A percentile compares a stretch with the other conserved stretches of the same genome.
Evolutionary conservation across 768 basidiomycete genomes (phyloP).

Genomic region (Kwoniella bestiolae): DNA sequence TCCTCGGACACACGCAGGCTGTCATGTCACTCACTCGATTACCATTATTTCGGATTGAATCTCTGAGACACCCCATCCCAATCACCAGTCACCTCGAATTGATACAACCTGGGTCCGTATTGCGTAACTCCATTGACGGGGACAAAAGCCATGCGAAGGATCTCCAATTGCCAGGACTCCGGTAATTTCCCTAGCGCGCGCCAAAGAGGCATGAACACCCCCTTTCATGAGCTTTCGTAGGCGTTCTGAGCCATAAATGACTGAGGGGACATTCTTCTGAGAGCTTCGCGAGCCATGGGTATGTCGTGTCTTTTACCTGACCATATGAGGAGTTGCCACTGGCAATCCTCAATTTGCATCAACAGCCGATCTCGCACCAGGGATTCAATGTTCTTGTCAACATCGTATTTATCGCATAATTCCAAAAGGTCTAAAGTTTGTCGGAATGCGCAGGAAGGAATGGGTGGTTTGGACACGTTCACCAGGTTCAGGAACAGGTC

Average conservation of each 20-base stretch:
- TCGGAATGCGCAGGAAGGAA: not conserved
- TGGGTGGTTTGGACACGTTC: slow-evolving; percentile 4
- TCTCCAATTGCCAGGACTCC: not conserved
- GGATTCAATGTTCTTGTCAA: not conserved
- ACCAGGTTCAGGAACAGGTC: slow-evolving; percentile 15
- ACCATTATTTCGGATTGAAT: not conserved
- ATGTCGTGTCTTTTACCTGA: not conserved
- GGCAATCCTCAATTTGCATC: not conserved
- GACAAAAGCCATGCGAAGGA: not conserved
- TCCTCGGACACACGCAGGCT: too few relatives aligned
- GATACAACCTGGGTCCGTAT: not conserved
- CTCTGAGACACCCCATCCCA: not conserved
- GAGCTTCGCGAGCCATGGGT: not conserved
- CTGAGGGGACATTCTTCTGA: not conserved
- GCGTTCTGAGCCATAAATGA: not conserved
- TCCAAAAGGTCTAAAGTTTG: slow-evolving; percentile 1
- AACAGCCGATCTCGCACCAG: not conserved
- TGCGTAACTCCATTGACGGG: not conserved
- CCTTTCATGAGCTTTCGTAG: not conserved
- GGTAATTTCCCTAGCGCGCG: not conserved
- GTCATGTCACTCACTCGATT: not conserved
- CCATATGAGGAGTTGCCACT: slow-evolving; percentile 1
- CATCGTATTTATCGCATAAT: slow-evolving; percentile 12
- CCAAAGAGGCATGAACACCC: not conserved
- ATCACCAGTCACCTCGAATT: not conserved